These are phyloP conservation scores for Pisolithus tinctorius DNA, from an alignment of 768 basidiomycete species.

Conservation along the genomic window DNA sequence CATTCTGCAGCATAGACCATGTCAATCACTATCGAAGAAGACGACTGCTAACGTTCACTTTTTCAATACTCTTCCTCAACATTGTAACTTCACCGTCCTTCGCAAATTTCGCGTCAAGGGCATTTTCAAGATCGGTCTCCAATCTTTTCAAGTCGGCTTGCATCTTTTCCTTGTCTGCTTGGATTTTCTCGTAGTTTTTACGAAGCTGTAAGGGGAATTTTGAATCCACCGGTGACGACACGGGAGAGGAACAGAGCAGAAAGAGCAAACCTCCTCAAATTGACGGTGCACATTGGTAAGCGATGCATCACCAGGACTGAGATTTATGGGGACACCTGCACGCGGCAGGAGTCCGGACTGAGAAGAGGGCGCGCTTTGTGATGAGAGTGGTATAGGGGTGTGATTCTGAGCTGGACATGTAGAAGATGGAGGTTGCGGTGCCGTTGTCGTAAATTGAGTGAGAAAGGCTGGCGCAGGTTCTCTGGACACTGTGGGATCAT, in stretches of 20 bases:
- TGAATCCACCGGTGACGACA: slow-evolving; percentile 7
- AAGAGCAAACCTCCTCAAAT: slow-evolving; percentile 41
- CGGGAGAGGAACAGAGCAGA: slow-evolving; percentile 1
- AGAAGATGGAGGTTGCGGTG: slow-evolving; percentile 12
- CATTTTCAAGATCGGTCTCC: slow-evolving; percentile 38
- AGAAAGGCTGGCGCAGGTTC: slow-evolving; percentile 9
- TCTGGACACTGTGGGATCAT: slow-evolving; percentile 7
- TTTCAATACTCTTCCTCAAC: slow-evolving; percentile 59
- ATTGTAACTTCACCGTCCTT: slow-evolving; percentile 71
- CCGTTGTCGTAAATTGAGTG: slow-evolving; percentile 7
- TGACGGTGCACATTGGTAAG: slow-evolving; percentile 25
- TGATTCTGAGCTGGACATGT: slow-evolving; percentile 6
- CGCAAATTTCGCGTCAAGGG: slow-evolving; percentile 42
- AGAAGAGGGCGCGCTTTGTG: slow-evolving; percentile 14
- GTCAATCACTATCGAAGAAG: neutral
- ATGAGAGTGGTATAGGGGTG: slow-evolving; percentile 9
- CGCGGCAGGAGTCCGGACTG: slow-evolving; percentile 6
- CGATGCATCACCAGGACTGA: neutral
- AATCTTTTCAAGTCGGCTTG: slow-evolving; percentile 37
- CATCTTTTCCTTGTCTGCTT: slow-evolving; percentile 30
- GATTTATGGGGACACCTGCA: neutral
- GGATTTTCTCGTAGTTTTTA: slow-evolving; percentile 40
- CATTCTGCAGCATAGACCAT: slow-evolving; percentile 31
- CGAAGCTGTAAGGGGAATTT: slow-evolving; percentile 35
- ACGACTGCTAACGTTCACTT: slow-evolving; percentile 33